Percentiles rank a stretch among this genome's conserved stretches.
These are phyloP conservation scores for Monosporozyma unispora DNA, from an alignment of 805 yeast species.

Conservation along the genomic window DNA sequence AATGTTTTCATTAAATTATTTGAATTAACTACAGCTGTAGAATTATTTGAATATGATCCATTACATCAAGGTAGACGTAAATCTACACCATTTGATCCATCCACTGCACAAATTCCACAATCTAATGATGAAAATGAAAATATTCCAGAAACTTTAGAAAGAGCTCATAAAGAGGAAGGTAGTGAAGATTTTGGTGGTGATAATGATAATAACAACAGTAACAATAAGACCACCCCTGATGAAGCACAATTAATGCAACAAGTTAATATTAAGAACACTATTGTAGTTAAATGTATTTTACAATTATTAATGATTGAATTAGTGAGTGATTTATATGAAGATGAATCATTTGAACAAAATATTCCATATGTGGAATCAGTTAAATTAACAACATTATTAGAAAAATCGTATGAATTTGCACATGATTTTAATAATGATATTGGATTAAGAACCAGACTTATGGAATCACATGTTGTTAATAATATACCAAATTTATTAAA, in stretches of 20 bases:
- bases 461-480: conserved; percentile 88
- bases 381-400: conserved; percentile 49
- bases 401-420: conserved; percentile 71
- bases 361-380: conserved; percentile 62
- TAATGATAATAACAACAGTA: conserved; percentile 4
- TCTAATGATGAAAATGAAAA: not conserved
- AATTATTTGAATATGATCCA: conserved; percentile 54
- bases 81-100: conserved; percentile 8
- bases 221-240: conserved; percentile 25
- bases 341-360: conserved; percentile 51
- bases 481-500: conserved; percentile 83
- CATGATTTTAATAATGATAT: conserved; percentile 81
- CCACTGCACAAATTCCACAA: not conserved
- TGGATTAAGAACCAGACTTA: conserved; percentile 75
- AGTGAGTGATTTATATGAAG: conserved; percentile 70
- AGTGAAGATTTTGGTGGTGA: conserved; percentile 33
- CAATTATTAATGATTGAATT: conserved; percentile 85
- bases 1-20: conserved; percentile 61
- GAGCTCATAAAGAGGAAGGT: conserved; percentile 28
- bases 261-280: conserved; percentile 54
- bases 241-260: not conserved
- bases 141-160: conserved; percentile 21
- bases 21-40: conserved; percentile 76
- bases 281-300: conserved; percentile 86
- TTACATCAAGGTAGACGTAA: conserved; percentile 28